Percentiles rank a stretch among this genome's conserved stretches.
phyloP scores from a whole-genome alignment of 441 rosid species.

The Euphorbia schlechtendalii region DNA sequence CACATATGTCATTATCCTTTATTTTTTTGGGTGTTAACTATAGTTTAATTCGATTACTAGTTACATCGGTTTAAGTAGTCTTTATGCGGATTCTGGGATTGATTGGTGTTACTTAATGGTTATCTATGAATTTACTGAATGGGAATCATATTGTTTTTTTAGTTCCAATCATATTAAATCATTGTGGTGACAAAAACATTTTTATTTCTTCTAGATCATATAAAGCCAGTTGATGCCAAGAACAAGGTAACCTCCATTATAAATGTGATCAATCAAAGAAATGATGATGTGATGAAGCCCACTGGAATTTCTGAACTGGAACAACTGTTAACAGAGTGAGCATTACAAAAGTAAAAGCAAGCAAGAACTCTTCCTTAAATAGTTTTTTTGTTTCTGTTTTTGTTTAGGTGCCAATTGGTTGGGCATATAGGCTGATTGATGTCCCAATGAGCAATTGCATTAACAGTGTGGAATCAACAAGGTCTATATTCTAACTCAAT shows the following conservation, averaged over 20 bases:
- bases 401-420: constrained; percentile 76
- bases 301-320: constrained; percentile 23
- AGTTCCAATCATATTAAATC: no score
- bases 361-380: no score
- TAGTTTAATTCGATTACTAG: background rate
- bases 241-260: constrained; percentile 8
- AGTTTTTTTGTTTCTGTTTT: no score
- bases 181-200: background rate
- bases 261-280: constrained; percentile 7
- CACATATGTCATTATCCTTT: background rate
- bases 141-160: background rate
- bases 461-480: no score
- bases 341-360: constrained; percentile 19
- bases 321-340: constrained; percentile 20
- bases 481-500: constrained; percentile 92
- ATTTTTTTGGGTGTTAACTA: background rate
- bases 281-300: constrained; percentile 1
- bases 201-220: constrained; percentile 11
- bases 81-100: background rate
- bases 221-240: constrained; percentile 9
- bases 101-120: background rate
- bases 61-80: background rate
- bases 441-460: constrained; percentile 99
- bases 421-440: constrained; percentile 87
- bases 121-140: background rate